These are phyloP conservation scores for Artemisia annua DNA, from an alignment of 129 eudicot species.

Conservation along the genomic window DNA sequence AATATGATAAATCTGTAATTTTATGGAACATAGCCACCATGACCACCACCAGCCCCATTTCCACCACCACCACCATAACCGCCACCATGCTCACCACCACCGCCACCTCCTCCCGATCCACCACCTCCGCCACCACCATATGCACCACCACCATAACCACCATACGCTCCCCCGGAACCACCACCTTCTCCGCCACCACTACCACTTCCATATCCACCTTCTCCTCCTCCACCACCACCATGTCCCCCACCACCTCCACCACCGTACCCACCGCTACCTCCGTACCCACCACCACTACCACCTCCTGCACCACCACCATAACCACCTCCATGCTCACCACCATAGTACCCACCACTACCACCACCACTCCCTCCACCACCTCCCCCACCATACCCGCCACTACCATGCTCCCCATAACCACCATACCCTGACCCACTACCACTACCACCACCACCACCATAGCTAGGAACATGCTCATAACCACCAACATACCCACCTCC, in stretches of 20 bases:
- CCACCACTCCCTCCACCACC: conserved; percentile 46
- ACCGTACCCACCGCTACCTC: conserved; percentile 45
- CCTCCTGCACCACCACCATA: conserved; percentile 40
- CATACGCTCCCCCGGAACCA: conserved; percentile 42
- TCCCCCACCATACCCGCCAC: conserved; percentile 46
- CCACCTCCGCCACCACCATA: conserved; percentile 43
- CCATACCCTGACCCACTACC: conserved; percentile 48
- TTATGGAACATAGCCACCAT: conserved; percentile 51
- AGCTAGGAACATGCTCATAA: conserved; percentile 34
- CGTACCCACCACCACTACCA: conserved; percentile 38
- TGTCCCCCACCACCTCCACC: conserved; percentile 38
- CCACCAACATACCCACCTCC: conserved; percentile 39
- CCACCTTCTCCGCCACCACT: conserved; percentile 41
- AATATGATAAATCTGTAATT: background rate
- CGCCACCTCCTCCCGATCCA: conserved; percentile 29
- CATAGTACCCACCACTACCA: conserved; percentile 45
- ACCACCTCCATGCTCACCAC: conserved; percentile 49
- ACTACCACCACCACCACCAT: conserved; percentile 41
- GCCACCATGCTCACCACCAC: conserved; percentile 25
- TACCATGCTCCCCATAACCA: conserved; percentile 48
- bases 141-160: conserved; percentile 39
- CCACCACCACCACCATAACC: conserved; percentile 33
- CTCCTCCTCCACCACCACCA: conserved; percentile 25
- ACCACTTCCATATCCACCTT: conserved; percentile 34
- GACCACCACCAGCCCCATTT: conserved; percentile 32